These are phyloP conservation scores for Eutrema yunnanense DNA, from an alignment of 345 rosid genomes.

Conservation along the genomic window DNA sequence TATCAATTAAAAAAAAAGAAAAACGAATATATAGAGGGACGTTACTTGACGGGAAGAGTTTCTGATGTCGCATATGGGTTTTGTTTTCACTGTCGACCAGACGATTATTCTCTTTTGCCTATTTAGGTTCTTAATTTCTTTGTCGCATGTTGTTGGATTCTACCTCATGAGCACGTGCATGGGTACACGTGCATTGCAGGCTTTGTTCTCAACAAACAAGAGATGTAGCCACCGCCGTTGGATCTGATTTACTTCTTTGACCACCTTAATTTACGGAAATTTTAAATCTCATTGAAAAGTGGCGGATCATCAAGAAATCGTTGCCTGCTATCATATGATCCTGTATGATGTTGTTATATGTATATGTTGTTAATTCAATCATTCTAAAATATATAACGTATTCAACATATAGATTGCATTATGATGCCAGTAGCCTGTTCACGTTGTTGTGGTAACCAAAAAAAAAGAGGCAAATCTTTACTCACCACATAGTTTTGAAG, in stretches of 20 bases:
- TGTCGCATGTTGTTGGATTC: conserved; percentile 69
- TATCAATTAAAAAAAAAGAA: not conserved
- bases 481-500: not conserved
- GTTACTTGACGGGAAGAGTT: not conserved
- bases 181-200: conserved; percentile 40
- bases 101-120: conserved; percentile 69
- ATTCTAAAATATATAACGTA: not conserved
- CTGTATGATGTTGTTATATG: too few species aligned
- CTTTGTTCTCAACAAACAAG: conserved; percentile 26
- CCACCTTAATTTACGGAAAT: conserved; percentile 14
- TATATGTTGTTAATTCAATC: not conserved
- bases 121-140: conserved; percentile 27
- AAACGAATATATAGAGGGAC: conserved; percentile 13
- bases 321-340: not conserved
- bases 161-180: conserved; percentile 39
- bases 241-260: conserved; percentile 30
- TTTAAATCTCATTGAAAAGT: not conserved
- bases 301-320: not conserved
- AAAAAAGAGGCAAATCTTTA: not conserved
- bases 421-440: not conserved
- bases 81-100: conserved; percentile 33
- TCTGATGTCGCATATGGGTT: conserved; percentile 10
- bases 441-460: not conserved
- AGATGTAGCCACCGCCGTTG: conserved; percentile 19
- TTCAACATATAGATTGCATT: not conserved